Evolutionary conservation across 176 grass and related monocot species (phyloP).

Genomic region (Ampelocalamus luodianensis): DNA sequence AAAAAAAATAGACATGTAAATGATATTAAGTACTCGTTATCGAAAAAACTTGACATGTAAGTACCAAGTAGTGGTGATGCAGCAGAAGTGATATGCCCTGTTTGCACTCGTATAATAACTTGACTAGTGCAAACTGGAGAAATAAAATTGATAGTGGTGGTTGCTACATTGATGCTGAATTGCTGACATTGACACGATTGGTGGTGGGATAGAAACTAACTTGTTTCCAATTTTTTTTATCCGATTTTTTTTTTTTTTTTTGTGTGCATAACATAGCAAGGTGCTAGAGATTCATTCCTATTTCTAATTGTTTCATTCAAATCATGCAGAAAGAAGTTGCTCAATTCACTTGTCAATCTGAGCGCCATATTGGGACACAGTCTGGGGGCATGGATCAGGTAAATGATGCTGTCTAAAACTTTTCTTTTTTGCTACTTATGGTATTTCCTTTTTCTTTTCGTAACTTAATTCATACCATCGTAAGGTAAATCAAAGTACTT

Average conservation of each 20-base stretch:
- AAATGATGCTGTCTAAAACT: not conserved
- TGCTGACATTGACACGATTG: not conserved
- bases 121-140: not conserved
- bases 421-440: not conserved
- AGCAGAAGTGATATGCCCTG: not conserved
- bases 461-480: not conserved
- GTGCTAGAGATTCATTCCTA: not conserved
- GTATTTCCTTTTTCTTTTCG: not conserved
- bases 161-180: not conserved
- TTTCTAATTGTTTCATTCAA: slow-evolving; percentile 31
- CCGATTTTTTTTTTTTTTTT: not conserved
- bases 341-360: slow-evolving; percentile 89
- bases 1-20: not conserved
- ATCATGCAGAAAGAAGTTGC: slow-evolving; percentile 96
- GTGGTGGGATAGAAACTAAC: not conserved
- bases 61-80: not conserved
- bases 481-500: not conserved
- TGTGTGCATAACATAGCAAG: not conserved
- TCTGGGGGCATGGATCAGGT: slow-evolving; percentile 99
- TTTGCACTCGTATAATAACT: not conserved
- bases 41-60: not conserved
- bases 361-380: slow-evolving; percentile 88
- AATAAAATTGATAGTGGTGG: not conserved
- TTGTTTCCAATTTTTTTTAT: not conserved
- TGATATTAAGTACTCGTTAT: not conserved